Evolutionary conservation across 306 rosid genomes (phyloP).

Genomic region (Hippophae tibetana): DNA sequence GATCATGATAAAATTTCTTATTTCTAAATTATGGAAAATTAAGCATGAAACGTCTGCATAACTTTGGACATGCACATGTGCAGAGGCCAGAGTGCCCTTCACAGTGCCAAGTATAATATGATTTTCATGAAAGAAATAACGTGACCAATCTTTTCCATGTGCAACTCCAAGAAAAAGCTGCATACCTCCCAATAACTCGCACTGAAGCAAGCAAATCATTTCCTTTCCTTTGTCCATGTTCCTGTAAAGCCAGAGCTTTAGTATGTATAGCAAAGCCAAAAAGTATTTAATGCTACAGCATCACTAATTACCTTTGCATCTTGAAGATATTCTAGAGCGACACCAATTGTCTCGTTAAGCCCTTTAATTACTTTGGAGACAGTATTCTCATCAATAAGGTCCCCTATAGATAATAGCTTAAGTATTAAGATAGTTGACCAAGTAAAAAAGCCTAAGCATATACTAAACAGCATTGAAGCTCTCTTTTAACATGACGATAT

Average conservation of each 20-base stretch:
- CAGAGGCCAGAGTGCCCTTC: too few relatives aligned
- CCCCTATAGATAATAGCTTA: conserved; percentile 27
- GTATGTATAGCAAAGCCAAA: conserved; percentile 12
- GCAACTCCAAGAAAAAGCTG: not conserved
- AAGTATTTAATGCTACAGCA: conserved; percentile 16
- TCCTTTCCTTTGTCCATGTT: conserved; percentile 73
- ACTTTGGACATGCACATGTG: too few relatives aligned
- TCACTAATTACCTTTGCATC: conserved; percentile 67
- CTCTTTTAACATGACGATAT: not conserved
- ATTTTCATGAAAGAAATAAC: not conserved
- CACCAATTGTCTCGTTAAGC: conserved; percentile 68
- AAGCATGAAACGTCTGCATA: too few relatives aligned
- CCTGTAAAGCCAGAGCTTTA: conserved; percentile 42
- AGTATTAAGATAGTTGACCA: conserved; percentile 7
- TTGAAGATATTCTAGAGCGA: conserved; percentile 74
- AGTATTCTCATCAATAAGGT: conserved; percentile 49
- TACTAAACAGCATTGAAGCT: not conserved
- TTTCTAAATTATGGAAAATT: too few relatives aligned
- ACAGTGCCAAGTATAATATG: too few relatives aligned
- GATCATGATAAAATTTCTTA: too few relatives aligned
- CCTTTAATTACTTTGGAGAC: conserved; percentile 46
- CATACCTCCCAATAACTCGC: conserved; percentile 80
- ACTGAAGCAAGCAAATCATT: conserved; percentile 90
- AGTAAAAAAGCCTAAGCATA: conserved; percentile 5
- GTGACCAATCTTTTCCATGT: not conserved